These are phyloP conservation scores for Phytophthora aleatoria DNA, from an alignment of 352 stramenopile species.

Conservation along the genomic window DNA sequence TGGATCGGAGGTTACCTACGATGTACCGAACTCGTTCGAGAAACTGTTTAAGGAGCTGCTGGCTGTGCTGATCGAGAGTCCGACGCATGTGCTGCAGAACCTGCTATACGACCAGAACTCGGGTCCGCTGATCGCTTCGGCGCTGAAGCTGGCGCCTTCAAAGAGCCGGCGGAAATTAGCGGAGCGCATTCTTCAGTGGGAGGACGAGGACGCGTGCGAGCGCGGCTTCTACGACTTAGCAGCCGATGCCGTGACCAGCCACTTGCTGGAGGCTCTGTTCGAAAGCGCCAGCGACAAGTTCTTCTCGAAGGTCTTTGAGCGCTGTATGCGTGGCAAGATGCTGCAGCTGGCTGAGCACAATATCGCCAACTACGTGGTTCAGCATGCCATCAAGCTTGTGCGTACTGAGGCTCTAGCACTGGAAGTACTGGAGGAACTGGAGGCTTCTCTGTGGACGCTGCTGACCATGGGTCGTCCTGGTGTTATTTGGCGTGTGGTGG, in stretches of 20 bases:
- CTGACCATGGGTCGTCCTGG: slow-evolving; percentile 71
- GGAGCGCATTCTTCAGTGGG: slow-evolving; percentile 73
- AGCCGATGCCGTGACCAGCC: slow-evolving; percentile 74
- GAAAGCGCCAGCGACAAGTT: slow-evolving; percentile 62
- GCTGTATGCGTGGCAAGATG: slow-evolving; percentile 64
- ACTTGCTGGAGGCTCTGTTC: slow-evolving; percentile 77
- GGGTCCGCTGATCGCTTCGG: slow-evolving; percentile 67
- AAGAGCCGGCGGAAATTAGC: slow-evolving; percentile 57
- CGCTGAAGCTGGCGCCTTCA: slow-evolving; percentile 59
- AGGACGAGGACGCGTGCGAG: slow-evolving; percentile 54
- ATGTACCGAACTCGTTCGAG: slow-evolving; percentile 61
- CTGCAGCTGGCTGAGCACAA: slow-evolving; percentile 73
- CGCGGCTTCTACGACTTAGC: slow-evolving; percentile 73
- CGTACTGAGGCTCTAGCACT: slow-evolving; percentile 44
- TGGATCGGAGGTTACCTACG: slow-evolving; percentile 41
- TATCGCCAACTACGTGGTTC: slow-evolving; percentile 87
- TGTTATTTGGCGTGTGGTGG: slow-evolving; percentile 79
- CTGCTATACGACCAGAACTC: slow-evolving; percentile 80
- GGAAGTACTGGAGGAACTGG: slow-evolving; percentile 64
- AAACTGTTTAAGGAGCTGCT: slow-evolving; percentile 69
- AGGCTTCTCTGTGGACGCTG: slow-evolving; percentile 67
- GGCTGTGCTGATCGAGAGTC: slow-evolving; percentile 44
- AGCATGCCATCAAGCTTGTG: slow-evolving; percentile 70
- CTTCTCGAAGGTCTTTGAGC: slow-evolving; percentile 69
- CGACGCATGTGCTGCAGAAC: slow-evolving; percentile 53